These are phyloP conservation scores for Aspergillus latus DNA, from an alignment of 2,329 filamentous ascomycete genomes.

Conservation along the genomic window DNA sequence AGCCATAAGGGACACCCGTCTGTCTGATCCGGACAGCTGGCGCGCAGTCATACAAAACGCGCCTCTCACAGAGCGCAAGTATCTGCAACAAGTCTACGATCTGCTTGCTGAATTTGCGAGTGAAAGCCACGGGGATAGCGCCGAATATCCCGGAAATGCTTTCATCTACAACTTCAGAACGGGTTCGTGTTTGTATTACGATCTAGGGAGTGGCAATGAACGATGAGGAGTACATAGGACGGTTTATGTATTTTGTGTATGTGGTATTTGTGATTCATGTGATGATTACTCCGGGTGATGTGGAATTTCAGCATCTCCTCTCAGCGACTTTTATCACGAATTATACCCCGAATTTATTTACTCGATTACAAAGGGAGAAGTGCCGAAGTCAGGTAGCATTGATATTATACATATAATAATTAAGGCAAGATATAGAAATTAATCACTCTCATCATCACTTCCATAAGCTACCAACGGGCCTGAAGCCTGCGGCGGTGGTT, in stretches of 20 bases:
- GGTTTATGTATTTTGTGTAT: conserved; percentile 14
- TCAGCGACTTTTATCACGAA: conserved; percentile 20
- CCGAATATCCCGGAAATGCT: conserved; percentile 63
- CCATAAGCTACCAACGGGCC: conserved; percentile 83
- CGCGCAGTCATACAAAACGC: conserved; percentile 75
- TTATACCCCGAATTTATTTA: conserved; percentile 22
- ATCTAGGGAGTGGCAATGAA: conserved; percentile 53
- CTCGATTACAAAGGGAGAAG: conserved; percentile 12
- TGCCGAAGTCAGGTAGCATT: conserved; percentile 31
- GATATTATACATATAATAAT: conserved; percentile 33
- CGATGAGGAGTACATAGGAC: conserved; percentile 12
- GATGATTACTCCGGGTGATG: conserved; percentile 11
- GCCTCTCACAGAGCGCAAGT: conserved; percentile 74
- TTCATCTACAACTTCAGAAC: conserved; percentile 93
- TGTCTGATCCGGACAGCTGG: conserved; percentile 84
- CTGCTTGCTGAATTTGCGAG: conserved; percentile 65
- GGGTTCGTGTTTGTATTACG: conserved; percentile 80
- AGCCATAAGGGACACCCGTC: conserved; percentile 67
- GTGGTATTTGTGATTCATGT: conserved; percentile 14
- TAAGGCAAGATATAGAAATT: conserved; percentile 17
- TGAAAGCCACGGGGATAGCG: conserved; percentile 48
- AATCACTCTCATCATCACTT: conserved; percentile 79
- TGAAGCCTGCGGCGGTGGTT: conserved; percentile 40
- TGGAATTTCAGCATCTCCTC: conserved; percentile 14
- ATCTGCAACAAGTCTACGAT: conserved; percentile 78